Conservation (phyloP, 345 rosid species). For the Durio zibethinus region DNA sequence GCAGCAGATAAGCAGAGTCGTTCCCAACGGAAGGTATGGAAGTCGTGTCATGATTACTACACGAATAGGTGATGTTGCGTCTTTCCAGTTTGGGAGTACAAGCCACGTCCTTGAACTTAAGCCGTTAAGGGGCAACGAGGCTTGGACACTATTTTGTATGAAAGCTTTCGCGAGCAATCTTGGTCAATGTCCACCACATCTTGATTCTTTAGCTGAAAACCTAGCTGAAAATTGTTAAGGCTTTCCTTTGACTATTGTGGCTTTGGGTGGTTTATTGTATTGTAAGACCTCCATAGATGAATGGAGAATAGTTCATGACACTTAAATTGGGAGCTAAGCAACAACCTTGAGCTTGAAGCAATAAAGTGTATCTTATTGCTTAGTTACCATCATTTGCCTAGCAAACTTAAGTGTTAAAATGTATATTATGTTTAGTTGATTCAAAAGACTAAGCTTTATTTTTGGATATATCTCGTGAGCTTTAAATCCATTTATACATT, state of each 20-base stretch:
- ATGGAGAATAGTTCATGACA: slow-evolving; percentile 12
- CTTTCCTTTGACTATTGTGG: slow-evolving; percentile 19
- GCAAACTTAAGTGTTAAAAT: no score
- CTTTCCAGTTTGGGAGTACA: not conserved
- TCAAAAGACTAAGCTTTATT: no score
- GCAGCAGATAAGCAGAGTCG: not conserved
- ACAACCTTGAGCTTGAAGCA: slow-evolving; percentile 13
- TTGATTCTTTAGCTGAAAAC: not conserved
- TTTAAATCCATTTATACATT: no score
- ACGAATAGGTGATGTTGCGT: slow-evolving; percentile 10
- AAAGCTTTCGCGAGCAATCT: slow-evolving; percentile 18
- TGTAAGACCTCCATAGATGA: slow-evolving; percentile 5
- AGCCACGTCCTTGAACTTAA: not conserved
- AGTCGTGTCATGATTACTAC: slow-evolving; percentile 25
- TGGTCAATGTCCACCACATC: slow-evolving; percentile 4
- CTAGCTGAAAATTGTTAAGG: slow-evolving; percentile 18
- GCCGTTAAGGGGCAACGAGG: not conserved
- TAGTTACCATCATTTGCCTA: slow-evolving; percentile 22
- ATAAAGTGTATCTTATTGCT: slow-evolving; percentile 14
- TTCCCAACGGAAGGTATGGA: slow-evolving; percentile 2
- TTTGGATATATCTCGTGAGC: no score
- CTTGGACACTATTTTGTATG: slow-evolving; percentile 19
- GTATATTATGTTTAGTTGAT: no score
- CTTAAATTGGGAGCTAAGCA: slow-evolving; percentile 15
- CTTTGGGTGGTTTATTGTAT: slow-evolving; percentile 24